A percentile compares a stretch with the other conserved stretches of the same genome.
These are phyloP conservation scores for Dalbergia cultrata DNA, from an alignment of 306 rosid genomes.

Conservation along the genomic window DNA sequence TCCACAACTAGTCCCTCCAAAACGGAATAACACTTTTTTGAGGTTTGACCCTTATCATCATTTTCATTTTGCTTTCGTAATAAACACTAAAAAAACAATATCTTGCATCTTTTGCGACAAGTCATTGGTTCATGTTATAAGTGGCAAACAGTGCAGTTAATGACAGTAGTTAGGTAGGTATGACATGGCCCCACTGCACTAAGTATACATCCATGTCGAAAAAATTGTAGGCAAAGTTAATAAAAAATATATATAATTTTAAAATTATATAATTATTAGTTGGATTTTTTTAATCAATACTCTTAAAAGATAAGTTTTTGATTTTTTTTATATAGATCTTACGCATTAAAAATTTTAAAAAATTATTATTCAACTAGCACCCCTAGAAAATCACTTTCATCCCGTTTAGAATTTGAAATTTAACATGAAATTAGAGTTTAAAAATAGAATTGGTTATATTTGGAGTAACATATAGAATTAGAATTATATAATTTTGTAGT, in stretches of 20 bases:
- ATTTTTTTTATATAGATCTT: no score
- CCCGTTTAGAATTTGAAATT: no score
- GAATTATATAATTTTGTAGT: no score
- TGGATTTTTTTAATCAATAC: not conserved
- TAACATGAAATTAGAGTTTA: no score
- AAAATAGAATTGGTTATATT: no score
- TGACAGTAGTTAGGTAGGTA: slow-evolving; percentile 49
- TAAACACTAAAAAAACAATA: slow-evolving; percentile 7
- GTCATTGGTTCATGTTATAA: not conserved
- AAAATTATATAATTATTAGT: not conserved
- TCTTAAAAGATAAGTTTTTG: no score
- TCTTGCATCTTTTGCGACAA: slow-evolving; percentile 27
- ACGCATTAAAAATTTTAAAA: no score
- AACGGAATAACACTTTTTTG: slow-evolving; percentile 23
- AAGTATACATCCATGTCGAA: slow-evolving; percentile 23
- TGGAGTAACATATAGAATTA: no score
- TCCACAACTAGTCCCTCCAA: slow-evolving; percentile 32
- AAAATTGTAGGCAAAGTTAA: slow-evolving; percentile 15
- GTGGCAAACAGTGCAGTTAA: slow-evolving; percentile 27
- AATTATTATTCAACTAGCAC: no score
- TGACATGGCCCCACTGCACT: slow-evolving; percentile 43
- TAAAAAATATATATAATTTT: not conserved
- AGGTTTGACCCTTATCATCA: slow-evolving; percentile 18
- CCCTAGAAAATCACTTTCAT: no score
- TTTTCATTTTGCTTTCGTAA: slow-evolving; percentile 15